A percentile compares a stretch with the other conserved stretches of the same genome.
Evolutionary conservation across 1,139 yeast species (phyloP).

Genomic region (Sugiyamaella grinbergsii): DNA sequence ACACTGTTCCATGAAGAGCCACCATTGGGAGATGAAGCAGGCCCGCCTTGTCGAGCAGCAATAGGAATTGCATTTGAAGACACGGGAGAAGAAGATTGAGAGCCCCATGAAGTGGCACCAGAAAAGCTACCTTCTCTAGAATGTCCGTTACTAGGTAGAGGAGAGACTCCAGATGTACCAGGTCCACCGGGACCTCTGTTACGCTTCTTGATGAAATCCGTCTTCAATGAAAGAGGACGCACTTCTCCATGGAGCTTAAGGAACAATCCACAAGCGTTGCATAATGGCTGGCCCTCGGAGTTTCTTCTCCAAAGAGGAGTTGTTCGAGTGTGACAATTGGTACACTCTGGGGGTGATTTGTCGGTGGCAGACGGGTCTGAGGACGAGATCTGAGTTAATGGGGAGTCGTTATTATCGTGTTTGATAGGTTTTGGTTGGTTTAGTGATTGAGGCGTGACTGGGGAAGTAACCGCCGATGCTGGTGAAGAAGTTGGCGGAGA

Average conservation of each 20-base stretch:
- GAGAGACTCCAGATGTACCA: background rate
- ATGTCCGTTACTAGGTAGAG: background rate
- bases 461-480: background rate
- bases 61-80: conserved; percentile 24
- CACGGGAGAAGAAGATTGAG: conserved; percentile 7
- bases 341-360: conserved; percentile 48
- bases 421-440: background rate
- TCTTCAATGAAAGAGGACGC: conserved; percentile 81
- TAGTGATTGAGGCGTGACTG: background rate
- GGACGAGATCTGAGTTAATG: conserved; percentile 4
- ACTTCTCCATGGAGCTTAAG: conserved; percentile 88
- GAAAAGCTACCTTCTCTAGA: conserved; percentile 19
- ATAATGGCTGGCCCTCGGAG: conserved; percentile 84
- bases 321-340: conserved; percentile 85
- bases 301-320: conserved; percentile 94
- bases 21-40: conserved; percentile 3
- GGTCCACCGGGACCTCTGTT: conserved; percentile 33
- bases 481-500: conserved; percentile 6
- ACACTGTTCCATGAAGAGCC: background rate
- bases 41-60: conserved; percentile 7
- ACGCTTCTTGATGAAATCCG: conserved; percentile 87
- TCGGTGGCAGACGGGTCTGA: conserved; percentile 18
- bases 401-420: background rate
- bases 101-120: conserved; percentile 9
- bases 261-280: conserved; percentile 92